Conservation (phyloP, 805 yeast genomes). For the Pichia eremophila region DNA sequence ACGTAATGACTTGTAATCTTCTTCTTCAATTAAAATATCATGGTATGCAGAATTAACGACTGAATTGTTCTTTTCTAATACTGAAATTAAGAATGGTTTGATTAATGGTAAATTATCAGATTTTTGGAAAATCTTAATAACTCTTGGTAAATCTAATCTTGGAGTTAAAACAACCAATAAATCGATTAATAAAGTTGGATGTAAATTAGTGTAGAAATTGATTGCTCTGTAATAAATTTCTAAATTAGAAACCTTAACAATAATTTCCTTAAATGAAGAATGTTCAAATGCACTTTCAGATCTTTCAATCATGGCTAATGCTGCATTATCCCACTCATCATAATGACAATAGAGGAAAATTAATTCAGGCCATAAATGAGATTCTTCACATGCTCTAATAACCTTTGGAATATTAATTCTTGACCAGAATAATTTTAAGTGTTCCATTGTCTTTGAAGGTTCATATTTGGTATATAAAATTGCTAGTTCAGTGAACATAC, state of each 20-base stretch:
- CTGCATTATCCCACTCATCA: slow-evolving; percentile 99
- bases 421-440: slow-evolving; percentile 95
- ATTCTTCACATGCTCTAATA: slow-evolving; percentile 82
- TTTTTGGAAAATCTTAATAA: slow-evolving; percentile 87
- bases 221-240: slow-evolving; percentile 97
- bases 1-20: slow-evolving; percentile 84
- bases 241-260: slow-evolving; percentile 89
- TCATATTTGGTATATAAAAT: slow-evolving; percentile 81
- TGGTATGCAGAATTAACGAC: slow-evolving; percentile 94
- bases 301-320: slow-evolving; percentile 91
- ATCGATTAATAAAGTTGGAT: slow-evolving; percentile 85
- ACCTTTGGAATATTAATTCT: slow-evolving; percentile 97
- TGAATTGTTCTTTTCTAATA: slow-evolving; percentile 80
- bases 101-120: slow-evolving; percentile 94
- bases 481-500: slow-evolving; percentile 97
- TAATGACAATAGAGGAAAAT: slow-evolving; percentile 95
- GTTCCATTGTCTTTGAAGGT: slow-evolving; percentile 90
- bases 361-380: slow-evolving; percentile 94
- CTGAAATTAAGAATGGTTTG: slow-evolving; percentile 89
- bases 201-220: slow-evolving; percentile 85
- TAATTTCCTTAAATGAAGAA: slow-evolving; percentile 83
- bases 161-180: slow-evolving; percentile 76
- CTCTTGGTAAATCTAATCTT: slow-evolving; percentile 88
- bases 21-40: slow-evolving; percentile 90
- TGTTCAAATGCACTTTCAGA: slow-evolving; percentile 92